Evolutionary conservation across 352 stramenopile species (phyloP).

Genomic region (Pythium dissimile): DNA sequence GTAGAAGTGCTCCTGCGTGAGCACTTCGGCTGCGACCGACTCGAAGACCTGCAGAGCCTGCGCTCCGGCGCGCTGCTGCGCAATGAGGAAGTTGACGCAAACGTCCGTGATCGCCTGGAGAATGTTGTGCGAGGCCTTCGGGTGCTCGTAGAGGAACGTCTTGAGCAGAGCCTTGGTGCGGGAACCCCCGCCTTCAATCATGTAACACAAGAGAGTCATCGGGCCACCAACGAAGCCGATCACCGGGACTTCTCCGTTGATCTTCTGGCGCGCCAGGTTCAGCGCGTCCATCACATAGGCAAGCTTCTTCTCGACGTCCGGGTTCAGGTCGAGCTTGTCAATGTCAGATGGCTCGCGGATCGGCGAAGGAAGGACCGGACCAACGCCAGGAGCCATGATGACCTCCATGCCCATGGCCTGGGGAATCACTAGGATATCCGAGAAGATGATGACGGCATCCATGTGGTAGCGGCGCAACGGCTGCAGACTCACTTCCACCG

Average conservation of each 20-base stretch:
- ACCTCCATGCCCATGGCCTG: slow-evolving; percentile 97
- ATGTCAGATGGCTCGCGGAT: slow-evolving; percentile 88
- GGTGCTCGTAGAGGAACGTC: slow-evolving; percentile 94
- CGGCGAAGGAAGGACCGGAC: slow-evolving; percentile 78
- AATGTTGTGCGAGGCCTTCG: slow-evolving; percentile 87
- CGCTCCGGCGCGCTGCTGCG: slow-evolving; percentile 91
- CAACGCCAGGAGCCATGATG: slow-evolving; percentile 93
- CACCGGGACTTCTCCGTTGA: slow-evolving; percentile 92
- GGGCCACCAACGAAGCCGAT: slow-evolving; percentile 98
- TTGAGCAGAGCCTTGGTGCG: slow-evolving; percentile 94
- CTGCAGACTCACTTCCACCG: slow-evolving; percentile 97
- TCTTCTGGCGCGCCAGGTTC: slow-evolving; percentile 89
- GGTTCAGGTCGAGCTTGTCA: slow-evolving; percentile 84
- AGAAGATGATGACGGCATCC: slow-evolving; percentile 99
- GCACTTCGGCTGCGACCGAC: slow-evolving; percentile 93
- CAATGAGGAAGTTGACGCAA: slow-evolving; percentile 95
- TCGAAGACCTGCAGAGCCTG: slow-evolving; percentile 98
- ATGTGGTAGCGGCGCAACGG: slow-evolving; percentile 92
- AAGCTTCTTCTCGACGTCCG: slow-evolving; percentile 91
- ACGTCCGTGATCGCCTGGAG: slow-evolving; percentile 94
- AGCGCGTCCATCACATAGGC: slow-evolving; percentile 95
- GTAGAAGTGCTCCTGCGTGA: slow-evolving; percentile 93
- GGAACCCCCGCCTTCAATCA: slow-evolving; percentile 96
- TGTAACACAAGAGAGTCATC: slow-evolving; percentile 98
- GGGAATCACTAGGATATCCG: slow-evolving; percentile 98